Evolutionary conservation across 495 filamentous ascomycete species (phyloP).

Genomic region (Aspergillus biplanus): DNA sequence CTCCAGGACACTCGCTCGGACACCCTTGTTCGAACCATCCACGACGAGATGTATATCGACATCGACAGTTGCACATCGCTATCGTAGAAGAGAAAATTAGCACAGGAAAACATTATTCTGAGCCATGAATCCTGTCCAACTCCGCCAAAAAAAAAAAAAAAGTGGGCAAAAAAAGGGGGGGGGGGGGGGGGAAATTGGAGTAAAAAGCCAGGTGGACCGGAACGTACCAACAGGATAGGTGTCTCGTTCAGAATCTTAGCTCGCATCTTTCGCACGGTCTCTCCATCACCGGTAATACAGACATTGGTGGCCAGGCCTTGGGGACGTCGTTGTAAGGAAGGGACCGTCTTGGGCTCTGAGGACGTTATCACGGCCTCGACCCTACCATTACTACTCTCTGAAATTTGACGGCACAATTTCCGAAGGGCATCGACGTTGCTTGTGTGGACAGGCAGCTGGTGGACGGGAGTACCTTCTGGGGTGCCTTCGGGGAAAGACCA

Average conservation of each 20-base stretch:
- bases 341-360: slow-evolving; percentile 76
- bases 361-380: slow-evolving; percentile 82
- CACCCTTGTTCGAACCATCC: slow-evolving; percentile 64
- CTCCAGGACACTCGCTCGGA: slow-evolving; percentile 73
- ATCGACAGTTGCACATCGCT: slow-evolving; percentile 92
- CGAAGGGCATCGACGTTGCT: slow-evolving; percentile 79
- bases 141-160: too few relatives aligned
- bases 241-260: slow-evolving; percentile 84
- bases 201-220: slow-evolving; percentile 9
- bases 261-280: slow-evolving; percentile 81
- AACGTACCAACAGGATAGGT: slow-evolving; percentile 81
- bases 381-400: slow-evolving; percentile 66
- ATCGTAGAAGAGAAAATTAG: slow-evolving; percentile 22
- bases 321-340: slow-evolving; percentile 65
- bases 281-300: slow-evolving; percentile 81
- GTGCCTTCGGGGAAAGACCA: slow-evolving; percentile 92
- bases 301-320: slow-evolving; percentile 86
- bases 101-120: background rate
- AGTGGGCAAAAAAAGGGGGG: slow-evolving; percentile 30
- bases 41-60: slow-evolving; percentile 87
- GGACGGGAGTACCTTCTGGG: slow-evolving; percentile 76
- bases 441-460: slow-evolving; percentile 86
- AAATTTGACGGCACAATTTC: slow-evolving; percentile 76
- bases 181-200: slow-evolving; percentile 15
- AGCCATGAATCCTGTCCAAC: too few relatives aligned